phyloP scores from a whole-genome alignment of 2,329 filamentous ascomycete genomes.

The Sporothrix mexicana region DNA sequence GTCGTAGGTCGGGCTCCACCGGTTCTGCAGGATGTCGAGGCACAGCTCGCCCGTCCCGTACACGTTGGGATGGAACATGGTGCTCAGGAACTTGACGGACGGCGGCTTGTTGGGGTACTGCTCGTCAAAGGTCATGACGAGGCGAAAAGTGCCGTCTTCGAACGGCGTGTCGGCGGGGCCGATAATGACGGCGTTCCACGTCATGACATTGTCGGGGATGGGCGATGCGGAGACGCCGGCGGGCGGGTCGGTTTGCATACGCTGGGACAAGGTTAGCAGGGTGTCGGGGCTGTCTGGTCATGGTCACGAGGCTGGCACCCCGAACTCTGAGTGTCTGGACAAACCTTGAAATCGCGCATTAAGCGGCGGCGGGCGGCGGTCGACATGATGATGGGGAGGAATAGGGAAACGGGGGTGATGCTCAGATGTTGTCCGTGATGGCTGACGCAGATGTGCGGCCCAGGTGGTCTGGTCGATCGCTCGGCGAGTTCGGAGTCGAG shows the following conservation, averaged over 20 bases:
- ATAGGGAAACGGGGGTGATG: not conserved
- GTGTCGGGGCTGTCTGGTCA: not conserved
- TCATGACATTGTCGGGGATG: constrained; percentile 96
- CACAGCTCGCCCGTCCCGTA: constrained; percentile 97
- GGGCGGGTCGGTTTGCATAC: constrained; percentile 98
- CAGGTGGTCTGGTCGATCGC: not conserved
- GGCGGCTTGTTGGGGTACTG: constrained; percentile 99
- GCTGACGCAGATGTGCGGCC: constrained; percentile 6
- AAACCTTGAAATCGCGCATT: constrained; percentile 99
- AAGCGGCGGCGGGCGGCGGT: constrained; percentile 92
- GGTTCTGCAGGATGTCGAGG: constrained; percentile 94
- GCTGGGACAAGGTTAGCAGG: constrained; percentile 57
- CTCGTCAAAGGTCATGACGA: constrained; percentile 99
- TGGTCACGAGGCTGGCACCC: no score
- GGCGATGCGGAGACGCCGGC: constrained; percentile 96
- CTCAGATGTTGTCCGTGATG: not conserved
- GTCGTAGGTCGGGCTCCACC: constrained; percentile 98
- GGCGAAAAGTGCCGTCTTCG: constrained; percentile 94
- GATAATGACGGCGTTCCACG: constrained; percentile 98
- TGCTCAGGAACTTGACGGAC: constrained; percentile 96
- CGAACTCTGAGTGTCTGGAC: constrained; percentile 15
- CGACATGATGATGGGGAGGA: constrained; percentile 60
- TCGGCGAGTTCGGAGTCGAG: constrained; percentile 15
- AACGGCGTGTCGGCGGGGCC: constrained; percentile 96
- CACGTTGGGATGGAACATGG: constrained; percentile 99